These are phyloP conservation scores for Marsdenia floribunda DNA, from an alignment of 257 asterid species.

Conservation along the genomic window DNA sequence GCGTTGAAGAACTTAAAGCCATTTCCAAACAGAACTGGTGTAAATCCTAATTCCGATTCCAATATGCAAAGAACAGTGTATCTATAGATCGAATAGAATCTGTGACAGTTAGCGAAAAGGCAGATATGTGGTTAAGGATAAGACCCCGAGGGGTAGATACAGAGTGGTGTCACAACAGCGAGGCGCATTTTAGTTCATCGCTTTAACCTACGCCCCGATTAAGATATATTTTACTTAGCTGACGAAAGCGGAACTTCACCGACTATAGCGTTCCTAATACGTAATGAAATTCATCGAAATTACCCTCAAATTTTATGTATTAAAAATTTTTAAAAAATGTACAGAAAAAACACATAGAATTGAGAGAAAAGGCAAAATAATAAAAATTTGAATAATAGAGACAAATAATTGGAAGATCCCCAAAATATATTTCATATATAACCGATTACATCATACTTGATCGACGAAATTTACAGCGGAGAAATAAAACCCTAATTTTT, in stretches of 20 bases:
- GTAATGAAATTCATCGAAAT: neutral
- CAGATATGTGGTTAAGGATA: constrained; percentile 11
- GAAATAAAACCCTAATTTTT: constrained; percentile 12
- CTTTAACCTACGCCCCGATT: neutral
- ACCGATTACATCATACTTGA: neutral
- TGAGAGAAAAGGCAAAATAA: no score
- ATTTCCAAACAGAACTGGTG: constrained; percentile 9
- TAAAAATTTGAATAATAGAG: neutral
- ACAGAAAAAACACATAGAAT: neutral
- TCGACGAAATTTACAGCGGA: constrained; percentile 4
- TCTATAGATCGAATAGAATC: constrained; percentile 6
- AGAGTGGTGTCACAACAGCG: neutral
- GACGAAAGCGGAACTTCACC: neutral
- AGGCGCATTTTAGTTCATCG: neutral
- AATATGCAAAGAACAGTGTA: neutral
- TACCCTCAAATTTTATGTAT: neutral
- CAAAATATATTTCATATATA: neutral
- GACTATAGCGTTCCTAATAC: neutral
- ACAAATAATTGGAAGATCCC: neutral
- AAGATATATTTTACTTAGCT: neutral
- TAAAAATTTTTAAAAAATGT: neutral
- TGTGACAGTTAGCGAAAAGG: neutral
- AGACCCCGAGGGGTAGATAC: neutral
- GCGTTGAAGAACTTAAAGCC: constrained; percentile 41
- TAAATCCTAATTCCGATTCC: neutral